Base-by-base conservation (phyloP, 257 asterid genomes). In the Linderniella brevidens region DNA sequence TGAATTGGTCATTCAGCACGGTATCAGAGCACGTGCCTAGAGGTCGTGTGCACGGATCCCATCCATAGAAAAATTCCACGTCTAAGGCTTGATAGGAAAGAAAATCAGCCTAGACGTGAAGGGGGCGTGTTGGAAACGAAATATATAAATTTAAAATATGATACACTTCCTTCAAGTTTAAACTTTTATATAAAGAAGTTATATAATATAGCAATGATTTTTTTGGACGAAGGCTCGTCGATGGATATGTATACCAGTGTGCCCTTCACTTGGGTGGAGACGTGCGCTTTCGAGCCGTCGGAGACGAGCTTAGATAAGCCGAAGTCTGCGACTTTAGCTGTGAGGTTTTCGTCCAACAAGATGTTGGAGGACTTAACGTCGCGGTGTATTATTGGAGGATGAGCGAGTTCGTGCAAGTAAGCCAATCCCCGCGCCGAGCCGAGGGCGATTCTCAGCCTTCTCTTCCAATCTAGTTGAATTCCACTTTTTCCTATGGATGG, bases 251-350 rank as follows among this genome's bases (percentile, higher is more conserved):
- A 13, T 11, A 87, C 97, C 77, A 87, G 63, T 35, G 95, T 87
- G 69, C 97, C 97, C 66, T 87, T 87, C 20, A 87, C 95, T 78
- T 87, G 95, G 59, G 97, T 87, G 7, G 97, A 87, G 19, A 87
- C 92, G 17, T 87, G 95, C 44, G 81, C 95, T 58, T 83, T 83
- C 25, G 93, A 73, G 64, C 68, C 53, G 47, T 83, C 95, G 0
- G 92, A 77, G 12, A 87, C 88, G 19, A 80, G 81, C 72, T 87
- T 87, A 53, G 92, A 87, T 77, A 87, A 54, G 50, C 97, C 97
- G 32, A 87, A 87, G 64, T 87, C 97, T 1, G 95, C 93, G 49
- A 87, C 97, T 58, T 87, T 87, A 12, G 95, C 93, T 16, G 92
- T 87, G 51, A 83, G 74, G 54, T 83, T 74, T 51, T 78, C 92